Base-by-base conservation (phyloP, 108 stramenopile species). In the Mayamaea pseudoterrestris region DNA sequence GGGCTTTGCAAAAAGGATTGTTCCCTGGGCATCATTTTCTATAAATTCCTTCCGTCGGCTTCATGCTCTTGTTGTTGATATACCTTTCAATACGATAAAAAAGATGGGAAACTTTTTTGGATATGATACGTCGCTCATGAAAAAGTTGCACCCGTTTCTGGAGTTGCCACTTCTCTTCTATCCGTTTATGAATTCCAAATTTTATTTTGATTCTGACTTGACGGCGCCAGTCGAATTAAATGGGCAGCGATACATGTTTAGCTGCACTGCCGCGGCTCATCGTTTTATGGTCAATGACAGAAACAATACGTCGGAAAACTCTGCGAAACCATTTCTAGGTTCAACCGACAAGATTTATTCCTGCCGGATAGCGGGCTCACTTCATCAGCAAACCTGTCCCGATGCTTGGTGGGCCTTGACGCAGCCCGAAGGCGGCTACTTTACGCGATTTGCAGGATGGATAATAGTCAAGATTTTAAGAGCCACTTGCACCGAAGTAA, bases 111-210 rank as follows among this genome's bases (percentile, higher is more conserved):
- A 55, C 17, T 4, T 24, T 11, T 30, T 79, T 5, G 54, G 61
- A 13, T 44, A 52, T 28, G 47, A 50, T 9, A 27, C 40, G 16
- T 25, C 26, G 11, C 29, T 37, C 4, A 18, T 68, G 5, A 29
- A 48, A 13, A 65, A 65, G 44, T 27, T 92, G 34, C 50, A 58
- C 35, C 56, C 64, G 16, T 63, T 85, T 31, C 52, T 92, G 1
- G 83, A 92, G 43, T 48, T 92, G 35, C 90, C 90, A 0, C 48
- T 92, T 21, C 58, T 92, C 17, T 92, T 92, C 64, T 82, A 78
- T 53, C 83, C 83, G 3, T 92, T 83, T 47, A 74, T 81, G 45
- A 78, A 67, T 36, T 49, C 69, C 37, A 66, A 49, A 17, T 88
- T 78, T 55, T 58, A 68, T 66, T 92, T 92, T 66, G 45, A 48